These are phyloP conservation scores for Zymoseptoria crescenta DNA, from an alignment of 2,329 filamentous ascomycete genomes.

Conservation along the genomic window DNA sequence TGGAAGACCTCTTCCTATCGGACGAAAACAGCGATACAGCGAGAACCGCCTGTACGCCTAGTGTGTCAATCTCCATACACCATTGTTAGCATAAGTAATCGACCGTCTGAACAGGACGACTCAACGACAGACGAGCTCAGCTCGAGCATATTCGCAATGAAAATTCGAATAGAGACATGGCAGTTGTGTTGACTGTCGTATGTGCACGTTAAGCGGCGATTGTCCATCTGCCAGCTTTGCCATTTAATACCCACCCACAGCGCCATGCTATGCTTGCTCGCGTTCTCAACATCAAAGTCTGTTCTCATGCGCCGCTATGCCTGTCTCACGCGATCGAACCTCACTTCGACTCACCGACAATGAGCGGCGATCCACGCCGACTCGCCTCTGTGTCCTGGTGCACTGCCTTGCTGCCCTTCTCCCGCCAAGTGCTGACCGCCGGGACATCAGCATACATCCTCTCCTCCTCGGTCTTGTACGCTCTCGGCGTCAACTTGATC, in stretches of 20 bases:
- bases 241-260: not conserved
- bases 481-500: constrained; percentile 90
- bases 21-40: too few relatives aligned
- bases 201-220: not conserved
- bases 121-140: too few relatives aligned
- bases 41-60: too few relatives aligned
- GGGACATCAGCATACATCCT: constrained; percentile 85
- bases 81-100: too few relatives aligned
- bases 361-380: constrained; percentile 11
- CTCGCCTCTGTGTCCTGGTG: constrained; percentile 50
- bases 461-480: constrained; percentile 87
- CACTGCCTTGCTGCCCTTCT: constrained; percentile 85
- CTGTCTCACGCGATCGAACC: not conserved
- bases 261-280: not conserved
- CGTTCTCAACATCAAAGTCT: not conserved
- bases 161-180: too few relatives aligned
- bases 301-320: not conserved
- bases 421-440: constrained; percentile 91
- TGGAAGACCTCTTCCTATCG: too few relatives aligned
- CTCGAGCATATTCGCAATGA: too few relatives aligned
- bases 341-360: constrained; percentile 14
- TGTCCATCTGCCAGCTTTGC: not conserved
- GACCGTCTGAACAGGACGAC: too few relatives aligned
- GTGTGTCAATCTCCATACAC: too few relatives aligned
- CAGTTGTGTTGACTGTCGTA: not conserved